Conservation (phyloP, 441 rosid genomes). For the Daphne laureola region DNA sequence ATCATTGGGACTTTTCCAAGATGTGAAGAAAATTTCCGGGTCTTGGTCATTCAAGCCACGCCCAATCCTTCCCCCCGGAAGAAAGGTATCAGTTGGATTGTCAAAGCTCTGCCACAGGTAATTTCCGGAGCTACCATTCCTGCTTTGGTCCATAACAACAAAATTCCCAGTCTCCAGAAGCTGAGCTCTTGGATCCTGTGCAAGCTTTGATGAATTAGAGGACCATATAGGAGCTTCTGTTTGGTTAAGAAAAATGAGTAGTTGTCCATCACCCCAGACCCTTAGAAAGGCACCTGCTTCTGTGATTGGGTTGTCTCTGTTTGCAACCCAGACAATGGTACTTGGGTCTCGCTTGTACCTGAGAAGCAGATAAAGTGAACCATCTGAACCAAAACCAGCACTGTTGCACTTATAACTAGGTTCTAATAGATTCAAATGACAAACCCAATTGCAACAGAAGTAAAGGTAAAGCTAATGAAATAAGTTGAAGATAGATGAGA, state of each 20-base stretch:
- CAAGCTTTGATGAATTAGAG: background rate
- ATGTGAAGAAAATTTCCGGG: conserved; percentile 11
- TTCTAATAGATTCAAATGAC: too few species aligned
- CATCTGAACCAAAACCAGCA: too few species aligned
- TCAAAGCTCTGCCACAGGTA: conserved; percentile 23
- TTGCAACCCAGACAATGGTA: conserved; percentile 16
- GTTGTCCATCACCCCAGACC: background rate
- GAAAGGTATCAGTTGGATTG: conserved; percentile 16
- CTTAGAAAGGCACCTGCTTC: conserved; percentile 2
- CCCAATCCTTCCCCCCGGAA: conserved; percentile 27
- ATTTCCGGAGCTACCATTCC: background rate
- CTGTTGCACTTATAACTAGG: too few species aligned
- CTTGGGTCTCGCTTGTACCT: conserved; percentile 8
- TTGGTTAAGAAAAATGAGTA: background rate
- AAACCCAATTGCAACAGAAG: too few species aligned
- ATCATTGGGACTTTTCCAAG: conserved; percentile 19
- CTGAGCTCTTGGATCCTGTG: background rate
- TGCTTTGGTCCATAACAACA: conserved; percentile 14
- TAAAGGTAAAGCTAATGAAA: too few species aligned
- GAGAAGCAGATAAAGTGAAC: too few species aligned
- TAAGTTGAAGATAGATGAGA: too few species aligned
- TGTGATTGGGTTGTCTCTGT: conserved; percentile 8
- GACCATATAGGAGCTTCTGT: conserved; percentile 7
- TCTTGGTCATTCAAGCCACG: conserved; percentile 17
- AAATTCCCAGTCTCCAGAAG: conserved; percentile 25